Base-by-base conservation (phyloP, 2,329 filamentous ascomycete genomes). In the Podosphaera fusca region DNA sequence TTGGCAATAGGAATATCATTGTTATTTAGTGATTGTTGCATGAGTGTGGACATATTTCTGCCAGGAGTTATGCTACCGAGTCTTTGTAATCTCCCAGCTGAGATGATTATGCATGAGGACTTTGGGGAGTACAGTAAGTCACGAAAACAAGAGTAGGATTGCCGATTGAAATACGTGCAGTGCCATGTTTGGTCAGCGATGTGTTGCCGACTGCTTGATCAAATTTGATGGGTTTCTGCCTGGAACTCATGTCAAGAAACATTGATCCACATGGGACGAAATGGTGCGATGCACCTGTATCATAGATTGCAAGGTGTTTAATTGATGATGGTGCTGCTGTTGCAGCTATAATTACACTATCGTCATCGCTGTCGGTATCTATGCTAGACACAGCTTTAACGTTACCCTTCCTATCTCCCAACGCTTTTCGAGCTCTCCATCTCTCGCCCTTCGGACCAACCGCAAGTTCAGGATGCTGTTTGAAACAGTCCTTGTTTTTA, bases 251-350 rank as follows among this genome's bases (percentile, higher is more conserved):
- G 14, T 54, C 21, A 38, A 33, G 4, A 31, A 54, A 54, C 33
- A 54, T 40, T 6, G 33, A 8, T 54, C 38, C 51, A 54, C 12
- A 38, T 38, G 33, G 51, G 14, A 38, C 51, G 29, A 54, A 54
- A 21, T 54, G 51, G 51, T 54, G 51, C 34, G 51, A 54, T 5
- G 51, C 51, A 40, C 51, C 33, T 38, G 51, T 54, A 54, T 54
- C 51, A 54, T 54, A 54, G 33, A 54, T 54, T 9, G 35, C 35
- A 54, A 38, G 9, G n/a, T 10, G 8, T 54, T 14, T 40, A 40
- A 38, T 38, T 7, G 7, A 7, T 8, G 51, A n/a, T 4, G 10
- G 2, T 36, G 34, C 51, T 2, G 40, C 21, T n/a, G 51, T 38
- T 3, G 51, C 51, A 40, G 51, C 51, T 40, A 54, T 40, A 35